Evolutionary conservation across 805 yeast species (phyloP), one percentile per base, ranked within the genome.

Genomic region (Nematodospora valgi): DNA sequence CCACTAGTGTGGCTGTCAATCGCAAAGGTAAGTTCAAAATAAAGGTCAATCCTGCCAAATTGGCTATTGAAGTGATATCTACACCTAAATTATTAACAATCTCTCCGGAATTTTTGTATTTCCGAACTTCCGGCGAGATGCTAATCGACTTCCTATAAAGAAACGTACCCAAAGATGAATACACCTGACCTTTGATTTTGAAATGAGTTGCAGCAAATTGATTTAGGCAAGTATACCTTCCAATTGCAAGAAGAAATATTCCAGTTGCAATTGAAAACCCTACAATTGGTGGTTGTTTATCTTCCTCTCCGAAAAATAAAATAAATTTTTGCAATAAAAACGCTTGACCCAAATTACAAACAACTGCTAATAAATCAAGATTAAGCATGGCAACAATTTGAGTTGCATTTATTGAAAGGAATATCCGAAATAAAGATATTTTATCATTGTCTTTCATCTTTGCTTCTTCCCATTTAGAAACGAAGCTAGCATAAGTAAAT

Each of bases 321-420:
- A 88, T 86, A 41, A 88, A 68, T 8, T 70, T 49, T 37, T 82
- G 72, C 38, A 89, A 63, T 18, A 88, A 59, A 48, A 86, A 95
- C 0, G 97, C 96, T 59, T 87, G 95, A n/a, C 73, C 69, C 52
- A 84, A 86, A 17, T 44, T 41, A 13, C 52, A 38, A 4, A 53
- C 24, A 7, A 43, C 39, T 26, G 45, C 50, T 22, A 39, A 36
- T 4, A 51, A 42, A 32, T 58, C 62, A 32, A 41, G 47, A 12
- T 37, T 16, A 22, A 56, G 48, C 3, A 56, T 46, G 6, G 39
- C 29, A 3, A 49, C 15, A 3, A 54, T 49, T 8, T 42, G 32
- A 1, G 46, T 38, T 7, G 61, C 56, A 39, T 56, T 56, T 1
- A 62, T 54, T 22, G 38, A 39, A 7, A 41, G 19, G 14, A 58